phyloP scores from a whole-genome alignment of 176 grass and related monocot genomes.

The Poa annua region DNA sequence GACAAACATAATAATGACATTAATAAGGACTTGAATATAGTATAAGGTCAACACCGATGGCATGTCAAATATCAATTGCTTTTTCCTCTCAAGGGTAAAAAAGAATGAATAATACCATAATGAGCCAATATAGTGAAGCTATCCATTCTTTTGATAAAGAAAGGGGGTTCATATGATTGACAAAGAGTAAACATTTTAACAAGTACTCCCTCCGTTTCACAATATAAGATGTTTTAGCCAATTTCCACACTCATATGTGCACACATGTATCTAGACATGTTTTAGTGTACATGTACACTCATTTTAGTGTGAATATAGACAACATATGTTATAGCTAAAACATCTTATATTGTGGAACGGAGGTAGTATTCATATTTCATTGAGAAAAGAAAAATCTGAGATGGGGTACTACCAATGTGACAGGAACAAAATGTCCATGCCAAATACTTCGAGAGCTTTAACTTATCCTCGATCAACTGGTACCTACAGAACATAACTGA shows the following conservation, averaged over 20 bases:
- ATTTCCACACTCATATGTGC: no score
- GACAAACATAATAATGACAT: background rate
- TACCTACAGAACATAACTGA: slow-evolving; percentile 79
- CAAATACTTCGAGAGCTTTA: slow-evolving; percentile 92
- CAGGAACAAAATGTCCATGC: slow-evolving; percentile 99
- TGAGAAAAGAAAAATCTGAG: slow-evolving; percentile 19
- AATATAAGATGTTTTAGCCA: no score
- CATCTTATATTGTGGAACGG: no score
- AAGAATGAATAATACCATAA: background rate
- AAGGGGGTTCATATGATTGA: background rate
- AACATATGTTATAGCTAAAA: no score
- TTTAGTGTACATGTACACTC: no score
- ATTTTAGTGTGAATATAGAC: no score
- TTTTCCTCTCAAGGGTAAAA: background rate
- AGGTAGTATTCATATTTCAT: slow-evolving; percentile 20
- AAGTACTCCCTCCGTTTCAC: no score
- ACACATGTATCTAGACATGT: no score
- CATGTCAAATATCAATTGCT: background rate
- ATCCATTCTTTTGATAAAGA: background rate
- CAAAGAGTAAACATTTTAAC: background rate
- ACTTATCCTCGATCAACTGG: slow-evolving; percentile 86
- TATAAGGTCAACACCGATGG: background rate
- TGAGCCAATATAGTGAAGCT: background rate
- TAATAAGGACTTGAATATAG: background rate
- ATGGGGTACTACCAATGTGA: slow-evolving; percentile 55